Evolutionary conservation across 2,329 filamentous ascomycete genomes (phyloP), one percentile per base, ranked within the genome.

Genomic region (Polytolypa hystricis): DNA sequence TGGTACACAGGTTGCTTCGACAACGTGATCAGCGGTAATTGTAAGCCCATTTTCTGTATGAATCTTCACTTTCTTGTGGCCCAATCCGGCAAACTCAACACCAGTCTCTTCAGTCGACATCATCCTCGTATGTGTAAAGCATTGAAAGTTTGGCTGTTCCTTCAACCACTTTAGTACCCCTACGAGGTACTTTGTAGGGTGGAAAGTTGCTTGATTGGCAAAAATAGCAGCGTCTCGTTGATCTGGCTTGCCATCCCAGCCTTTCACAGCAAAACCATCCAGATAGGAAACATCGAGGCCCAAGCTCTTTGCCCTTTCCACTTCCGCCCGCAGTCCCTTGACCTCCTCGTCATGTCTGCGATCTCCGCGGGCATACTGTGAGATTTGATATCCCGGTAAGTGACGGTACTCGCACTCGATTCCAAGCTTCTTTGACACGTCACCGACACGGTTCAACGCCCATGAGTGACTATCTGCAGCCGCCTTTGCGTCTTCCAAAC

Each of bases 331-430:
- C 25, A 73, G 42, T 28, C 59, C 51, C 33, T 66, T 48, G 19
- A 71, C 46, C 30, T 73, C 69, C 5, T 64, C 49, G 2, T 62
- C 53, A 37, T 71, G 65, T 37, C 65, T 56, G 10, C 57, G 48
- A 5, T 65, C 56, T 8, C 55, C 59, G 1, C 53, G 52, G 0
- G 58, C 46, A 40, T 67, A 70, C 47, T 73, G 65, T 2, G 69
- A 71, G 4, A 75, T 56, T 25, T 68, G 55, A 42, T 71, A 71
- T 1, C 56, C 69, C 0, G 62, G 65, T 2, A 75, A 45, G 23
- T 54, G 54, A 5, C 71, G 64, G 47, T 72, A 76, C 43, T 74
- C 71, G 52, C 72, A 76, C 0, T 74, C 69, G 20, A 75, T 70
- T 3, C 61, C 62, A 4, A 73, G 55, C 42, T 67, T 49, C 38